A percentile compares a stretch with the other conserved stretches of the same genome.
phyloP scores from a whole-genome alignment of 768 basidiomycete genomes.

The Pholiota molesta region DNA sequence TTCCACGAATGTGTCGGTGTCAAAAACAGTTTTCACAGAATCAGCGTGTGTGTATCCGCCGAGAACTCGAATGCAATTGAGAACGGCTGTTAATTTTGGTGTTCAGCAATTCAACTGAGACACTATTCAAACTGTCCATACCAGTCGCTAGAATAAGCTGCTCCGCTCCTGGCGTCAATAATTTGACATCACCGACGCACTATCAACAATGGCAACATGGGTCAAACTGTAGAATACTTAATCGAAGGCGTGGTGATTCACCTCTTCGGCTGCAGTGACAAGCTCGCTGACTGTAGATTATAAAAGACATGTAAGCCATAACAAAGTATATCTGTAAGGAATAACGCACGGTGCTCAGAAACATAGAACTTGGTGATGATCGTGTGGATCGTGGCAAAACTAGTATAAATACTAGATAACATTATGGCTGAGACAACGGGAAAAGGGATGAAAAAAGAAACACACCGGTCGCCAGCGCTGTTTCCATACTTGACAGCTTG shows the following conservation, averaged over 20 bases:
- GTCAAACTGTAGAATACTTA: background rate
- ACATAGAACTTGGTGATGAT: constrained; percentile 58
- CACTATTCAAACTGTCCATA: constrained; percentile 26
- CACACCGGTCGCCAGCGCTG: constrained; percentile 68
- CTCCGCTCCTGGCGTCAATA: constrained; percentile 60
- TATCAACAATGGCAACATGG: constrained; percentile 24
- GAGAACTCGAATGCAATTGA: constrained; percentile 66
- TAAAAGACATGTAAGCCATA: constrained; percentile 7
- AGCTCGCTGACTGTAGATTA: constrained; percentile 56
- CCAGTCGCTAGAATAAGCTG: constrained; percentile 56
- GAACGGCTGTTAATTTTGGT: constrained; percentile 39
- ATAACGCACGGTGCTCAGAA: constrained; percentile 59
- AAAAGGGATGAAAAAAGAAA: background rate
- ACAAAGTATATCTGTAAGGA: background rate
- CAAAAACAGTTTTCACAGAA: constrained; percentile 56
- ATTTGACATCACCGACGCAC: constrained; percentile 57
- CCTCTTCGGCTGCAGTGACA: constrained; percentile 62
- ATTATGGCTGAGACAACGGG: background rate
- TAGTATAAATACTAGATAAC: constrained; percentile 56
- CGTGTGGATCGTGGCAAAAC: constrained; percentile 59
- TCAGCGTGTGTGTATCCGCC: constrained; percentile 59
- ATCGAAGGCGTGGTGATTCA: constrained; percentile 24
- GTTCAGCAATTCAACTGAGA: background rate
- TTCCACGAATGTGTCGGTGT: constrained; percentile 64
- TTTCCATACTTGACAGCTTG: constrained; percentile 67